These are phyloP conservation scores for Volutella citrinella DNA, from an alignment of 2,329 filamentous ascomycete species.

Conservation along the genomic window DNA sequence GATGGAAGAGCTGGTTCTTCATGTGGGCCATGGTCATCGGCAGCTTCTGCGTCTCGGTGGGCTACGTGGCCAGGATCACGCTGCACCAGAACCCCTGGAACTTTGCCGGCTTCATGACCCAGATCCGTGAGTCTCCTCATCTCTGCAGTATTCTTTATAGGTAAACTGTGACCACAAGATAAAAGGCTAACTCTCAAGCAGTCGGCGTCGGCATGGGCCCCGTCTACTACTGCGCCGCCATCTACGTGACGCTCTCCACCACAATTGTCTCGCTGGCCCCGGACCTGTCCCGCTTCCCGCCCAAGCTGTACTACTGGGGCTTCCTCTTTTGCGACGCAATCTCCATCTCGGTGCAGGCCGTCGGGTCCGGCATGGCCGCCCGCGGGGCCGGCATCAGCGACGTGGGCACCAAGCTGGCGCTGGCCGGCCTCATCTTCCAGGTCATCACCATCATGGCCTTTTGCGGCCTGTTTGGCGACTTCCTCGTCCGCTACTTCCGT, in stretches of 20 bases:
- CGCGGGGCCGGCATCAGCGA: conserved; percentile 32
- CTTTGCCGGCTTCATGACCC: conserved; percentile 55
- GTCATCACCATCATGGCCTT: conserved; percentile 46
- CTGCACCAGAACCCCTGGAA: conserved; percentile 52
- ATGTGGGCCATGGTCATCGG: conserved; percentile 47
- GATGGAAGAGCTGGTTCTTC: conserved; percentile 38
- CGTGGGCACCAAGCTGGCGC: conserved; percentile 44
- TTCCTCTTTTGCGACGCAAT: conserved; percentile 48
- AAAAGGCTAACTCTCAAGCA: not conserved
- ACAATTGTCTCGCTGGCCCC: conserved; percentile 31
- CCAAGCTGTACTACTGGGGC: conserved; percentile 32
- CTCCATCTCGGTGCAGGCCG: conserved; percentile 49
- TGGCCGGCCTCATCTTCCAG: conserved; percentile 48
- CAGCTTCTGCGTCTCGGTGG: conserved; percentile 51
- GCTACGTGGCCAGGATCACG: conserved; percentile 55
- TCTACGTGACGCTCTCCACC: conserved; percentile 20
- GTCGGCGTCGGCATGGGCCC: conserved; percentile 42
- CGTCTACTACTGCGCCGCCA: conserved; percentile 35
- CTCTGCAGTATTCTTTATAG: too few relatives aligned
- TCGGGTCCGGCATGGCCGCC: conserved; percentile 45
- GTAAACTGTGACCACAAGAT: rapidly evolving
- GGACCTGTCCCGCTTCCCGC: conserved; percentile 30
- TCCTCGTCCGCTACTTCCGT: conserved; percentile 30
- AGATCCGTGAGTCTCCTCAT: conserved; percentile 38
- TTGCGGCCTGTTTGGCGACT: conserved; percentile 37